A percentile compares a stretch with the other conserved stretches of the same genome.
Evolutionary conservation across 345 rosid genomes (phyloP).

Genomic region (Citrus sinensis): DNA sequence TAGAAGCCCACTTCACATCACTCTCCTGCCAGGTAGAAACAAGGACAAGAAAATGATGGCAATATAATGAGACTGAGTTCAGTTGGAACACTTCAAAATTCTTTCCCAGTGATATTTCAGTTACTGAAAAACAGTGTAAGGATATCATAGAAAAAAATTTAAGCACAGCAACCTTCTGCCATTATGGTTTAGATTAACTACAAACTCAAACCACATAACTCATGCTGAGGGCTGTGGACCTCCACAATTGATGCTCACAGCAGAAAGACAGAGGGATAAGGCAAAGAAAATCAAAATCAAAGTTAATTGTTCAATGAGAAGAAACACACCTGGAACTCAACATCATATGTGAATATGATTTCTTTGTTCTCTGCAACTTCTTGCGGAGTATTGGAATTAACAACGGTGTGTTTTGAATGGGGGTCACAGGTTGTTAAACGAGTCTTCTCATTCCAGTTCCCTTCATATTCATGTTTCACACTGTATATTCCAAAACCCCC

Average conservation of each 20-base stretch:
- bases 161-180: not conserved
- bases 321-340: constrained; percentile 71
- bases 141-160: not conserved
- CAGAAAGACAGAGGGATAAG: not conserved
- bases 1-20: constrained; percentile 84
- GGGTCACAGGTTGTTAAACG: constrained; percentile 86
- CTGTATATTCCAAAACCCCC: constrained; percentile 26
- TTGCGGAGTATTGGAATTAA: constrained; percentile 82
- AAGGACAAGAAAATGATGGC: constrained; percentile 13
- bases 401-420: constrained; percentile 65
- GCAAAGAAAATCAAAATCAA: not conserved
- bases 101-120: not conserved
- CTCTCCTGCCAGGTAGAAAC: constrained; percentile 48
- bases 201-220: not conserved
- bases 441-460: constrained; percentile 66
- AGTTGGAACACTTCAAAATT: not conserved
- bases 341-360: constrained; percentile 85
- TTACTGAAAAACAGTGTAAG: not conserved
- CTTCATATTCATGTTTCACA: constrained; percentile 81
- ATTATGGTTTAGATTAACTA: not conserved
- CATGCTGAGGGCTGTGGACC: not conserved
- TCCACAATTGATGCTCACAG: not conserved
- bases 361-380: constrained; percentile 78
- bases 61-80: not conserved
- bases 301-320: not conserved